These are phyloP conservation scores for Lactifluus piperatus DNA, from an alignment of 768 basidiomycete genomes.

Conservation along the genomic window DNA sequence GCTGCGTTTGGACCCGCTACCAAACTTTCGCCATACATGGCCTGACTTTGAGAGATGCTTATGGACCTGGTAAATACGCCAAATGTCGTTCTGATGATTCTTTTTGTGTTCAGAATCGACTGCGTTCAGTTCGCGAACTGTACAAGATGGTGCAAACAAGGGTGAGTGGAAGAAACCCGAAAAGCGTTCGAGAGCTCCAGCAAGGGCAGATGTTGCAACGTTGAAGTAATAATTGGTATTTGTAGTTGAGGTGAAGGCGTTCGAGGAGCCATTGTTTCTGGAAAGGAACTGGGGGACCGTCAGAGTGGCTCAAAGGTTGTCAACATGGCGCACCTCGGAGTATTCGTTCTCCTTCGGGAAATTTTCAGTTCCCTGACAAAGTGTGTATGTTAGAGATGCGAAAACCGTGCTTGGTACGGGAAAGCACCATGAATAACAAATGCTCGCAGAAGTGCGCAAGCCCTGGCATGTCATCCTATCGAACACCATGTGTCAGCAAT, in stretches of 20 bases:
- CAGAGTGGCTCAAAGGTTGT: not conserved
- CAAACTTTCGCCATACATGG: slow-evolving; percentile 89
- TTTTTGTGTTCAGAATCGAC: slow-evolving; percentile 98
- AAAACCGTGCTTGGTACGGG: not conserved
- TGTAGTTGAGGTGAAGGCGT: slow-evolving; percentile 87
- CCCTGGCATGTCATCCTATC: slow-evolving; percentile 79
- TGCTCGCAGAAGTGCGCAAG: slow-evolving; percentile 96
- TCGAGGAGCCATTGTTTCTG: slow-evolving; percentile 79
- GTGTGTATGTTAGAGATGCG: not conserved
- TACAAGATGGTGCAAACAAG: slow-evolving; percentile 78
- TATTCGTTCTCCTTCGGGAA: slow-evolving; percentile 95
- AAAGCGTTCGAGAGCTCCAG: slow-evolving; percentile 68
- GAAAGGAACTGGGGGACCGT: slow-evolving; percentile 47
- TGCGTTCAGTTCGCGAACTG: slow-evolving; percentile 84
- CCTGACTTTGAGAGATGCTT: slow-evolving; percentile 74
- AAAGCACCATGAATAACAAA: slow-evolving; percentile 83
- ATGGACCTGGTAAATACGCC: slow-evolving; percentile 93
- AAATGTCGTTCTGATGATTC: slow-evolving; percentile 83
- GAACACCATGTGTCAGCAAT: not conserved
- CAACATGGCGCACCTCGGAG: slow-evolving; percentile 47
- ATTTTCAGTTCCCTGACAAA: slow-evolving; percentile 60
- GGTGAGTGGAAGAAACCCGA: slow-evolving; percentile 90
- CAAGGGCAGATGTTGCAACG: slow-evolving; percentile 53
- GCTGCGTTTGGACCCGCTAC: slow-evolving; percentile 75
- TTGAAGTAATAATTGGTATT: slow-evolving; percentile 88